Conservation (phyloP, 2,329 filamentous ascomycete genomes). For the Diaporthe aspalathi region DNA sequence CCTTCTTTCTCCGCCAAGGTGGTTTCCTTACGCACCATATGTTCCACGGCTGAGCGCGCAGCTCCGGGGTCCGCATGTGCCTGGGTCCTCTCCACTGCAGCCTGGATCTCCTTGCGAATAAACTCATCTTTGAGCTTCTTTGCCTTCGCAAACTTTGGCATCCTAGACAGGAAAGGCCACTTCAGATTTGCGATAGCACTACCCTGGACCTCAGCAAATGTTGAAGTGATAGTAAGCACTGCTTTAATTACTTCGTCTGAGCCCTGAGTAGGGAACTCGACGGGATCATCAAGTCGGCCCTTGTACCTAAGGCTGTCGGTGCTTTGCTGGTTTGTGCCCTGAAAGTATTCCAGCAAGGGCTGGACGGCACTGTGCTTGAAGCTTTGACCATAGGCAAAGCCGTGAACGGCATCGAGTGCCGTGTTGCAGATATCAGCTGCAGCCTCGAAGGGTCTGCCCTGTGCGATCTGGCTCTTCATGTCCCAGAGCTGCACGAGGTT, state of each 20-base stretch:
- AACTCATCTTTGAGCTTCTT: background rate
- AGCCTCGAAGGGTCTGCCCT: slow-evolving; percentile 48
- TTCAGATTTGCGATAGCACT: background rate
- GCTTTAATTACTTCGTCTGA: background rate
- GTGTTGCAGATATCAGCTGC: slow-evolving; percentile 48
- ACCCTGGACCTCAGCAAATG: background rate
- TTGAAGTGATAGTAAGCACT: background rate
- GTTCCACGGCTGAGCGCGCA: background rate
- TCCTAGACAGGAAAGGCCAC: background rate
- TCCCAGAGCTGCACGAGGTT: slow-evolving; percentile 50
- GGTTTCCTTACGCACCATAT: background rate
- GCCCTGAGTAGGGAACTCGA: background rate
- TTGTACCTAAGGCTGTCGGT: background rate
- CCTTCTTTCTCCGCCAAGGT: slow-evolving; percentile 5
- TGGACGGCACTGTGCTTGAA: background rate
- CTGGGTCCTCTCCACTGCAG: background rate
- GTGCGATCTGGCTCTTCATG: slow-evolving; percentile 45
- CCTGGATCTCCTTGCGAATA: background rate
- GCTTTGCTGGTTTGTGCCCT: background rate
- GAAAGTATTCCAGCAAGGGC: background rate
- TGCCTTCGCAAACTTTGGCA: background rate
- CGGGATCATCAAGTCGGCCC: background rate
- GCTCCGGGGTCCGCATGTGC: background rate
- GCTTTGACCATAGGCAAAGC: background rate
- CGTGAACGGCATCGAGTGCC: slow-evolving; percentile 41